Evolutionary conservation across 805 yeast genomes (phyloP), one percentile per base, ranked within the genome.

Genomic region (Trichomonascus vanleenenianus): DNA sequence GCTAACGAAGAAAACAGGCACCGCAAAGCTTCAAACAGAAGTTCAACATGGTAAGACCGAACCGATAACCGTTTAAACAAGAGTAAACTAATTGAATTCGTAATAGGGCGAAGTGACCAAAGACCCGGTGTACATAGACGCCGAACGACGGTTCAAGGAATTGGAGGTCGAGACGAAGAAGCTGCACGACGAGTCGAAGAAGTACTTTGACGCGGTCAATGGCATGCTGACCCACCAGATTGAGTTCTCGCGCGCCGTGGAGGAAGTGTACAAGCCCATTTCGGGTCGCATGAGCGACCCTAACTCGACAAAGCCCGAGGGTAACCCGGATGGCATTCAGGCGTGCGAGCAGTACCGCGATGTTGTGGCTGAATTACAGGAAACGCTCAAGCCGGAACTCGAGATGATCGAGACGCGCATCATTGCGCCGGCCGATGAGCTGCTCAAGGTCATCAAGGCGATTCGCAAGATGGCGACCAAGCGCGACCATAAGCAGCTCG

Each of bases 131-230:
- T 93, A 88, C 64, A 76, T 75, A 25, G 98, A 93, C 68, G 97
- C 98, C 5, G 98, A 93, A 66, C 79, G 97, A 64, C 77, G 98
- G 59, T 93, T 93, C 72, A 85, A 84, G 62, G 96, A 91, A 61
- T 72, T 93, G 57, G 98, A 93, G 65, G 63, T 68, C 14, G 95
- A 89, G 64, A 88, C 97, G 33, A 85, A 87, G 68, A 84, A 86
- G 61, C 72, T 93, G 49, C 83, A 88, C 56, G 87, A 84, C 33
- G 97, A 91, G 66, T 83, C 95, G 27, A 85, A 83, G 58, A 77
- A 95, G 61, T 93, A 93, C 66, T 88, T 85, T 57, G 75, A 76
- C 30, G 95, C 97, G 0, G 95, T 93, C 46, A 87, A 85, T 59
- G 95, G 91, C 38, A 88, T 93, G 95, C 72, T 93, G 56, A 82